A percentile compares a stretch with the other conserved stretches of the same genome.
Conservation (phyloP, 345 rosid species). For the Psidium guajava region DNA sequence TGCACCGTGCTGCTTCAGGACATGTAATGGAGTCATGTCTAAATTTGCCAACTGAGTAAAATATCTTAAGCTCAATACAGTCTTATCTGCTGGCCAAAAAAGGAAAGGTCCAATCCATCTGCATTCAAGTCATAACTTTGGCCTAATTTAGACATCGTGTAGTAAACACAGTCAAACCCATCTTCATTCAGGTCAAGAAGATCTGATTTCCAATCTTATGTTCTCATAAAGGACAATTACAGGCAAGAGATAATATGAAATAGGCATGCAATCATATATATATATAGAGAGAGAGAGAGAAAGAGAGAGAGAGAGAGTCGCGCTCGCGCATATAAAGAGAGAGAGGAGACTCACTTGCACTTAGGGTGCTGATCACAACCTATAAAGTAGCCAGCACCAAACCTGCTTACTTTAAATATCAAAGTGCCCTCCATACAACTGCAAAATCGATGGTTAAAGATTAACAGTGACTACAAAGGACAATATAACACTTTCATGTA, state of each 20-base stretch:
- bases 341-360: slow-evolving; percentile 69
- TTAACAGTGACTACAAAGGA: neutral
- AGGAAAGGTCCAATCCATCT: neutral
- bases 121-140: neutral
- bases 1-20: neutral
- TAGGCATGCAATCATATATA: neutral
- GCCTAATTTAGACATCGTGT: neutral
- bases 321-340: neutral
- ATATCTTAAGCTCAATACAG: neutral
- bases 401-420: slow-evolving; percentile 75
- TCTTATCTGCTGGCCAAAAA: neutral
- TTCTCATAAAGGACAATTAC: neutral
- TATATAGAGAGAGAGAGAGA: neutral
- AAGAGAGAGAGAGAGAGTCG: neutral
- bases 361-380: slow-evolving; percentile 88
- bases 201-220: neutral
- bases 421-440: slow-evolving; percentile 86
- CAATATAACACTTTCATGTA: neutral
- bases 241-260: neutral
- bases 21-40: neutral
- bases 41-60: neutral
- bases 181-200: neutral
- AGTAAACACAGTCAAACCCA: neutral
- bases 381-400: slow-evolving; percentile 81
- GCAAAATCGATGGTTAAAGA: slow-evolving; percentile 16